Base-by-base conservation (phyloP, 1,139 yeast genomes). In the Taphrina wiesneri region DNA sequence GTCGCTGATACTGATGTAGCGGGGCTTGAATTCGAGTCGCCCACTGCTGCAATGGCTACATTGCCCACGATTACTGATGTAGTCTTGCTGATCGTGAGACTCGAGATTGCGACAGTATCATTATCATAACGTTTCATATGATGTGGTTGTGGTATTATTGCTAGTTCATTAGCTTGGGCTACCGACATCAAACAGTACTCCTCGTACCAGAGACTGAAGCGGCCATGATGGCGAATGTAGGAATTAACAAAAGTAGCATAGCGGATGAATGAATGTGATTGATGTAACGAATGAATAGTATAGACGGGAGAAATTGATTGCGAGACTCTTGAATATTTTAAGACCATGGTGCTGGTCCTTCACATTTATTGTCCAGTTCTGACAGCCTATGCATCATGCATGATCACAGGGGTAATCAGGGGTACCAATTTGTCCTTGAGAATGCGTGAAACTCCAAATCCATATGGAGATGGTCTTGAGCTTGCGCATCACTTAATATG, bases 361-460 rank as follows among this genome's bases (percentile, higher is more conserved):
- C 46, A n/a, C n/a, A 19, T 39, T 17, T 39, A 39, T 13, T 39
- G 45, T 13, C 21, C n/a, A 39, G n/a, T 39, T 5, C 45, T 17
- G 21, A 7, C 6, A 30, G 11, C 34, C 34, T n/a, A 39, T 39
- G 43, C 43, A 39, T 39, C 21, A n/a, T 39, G 43, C 43, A 39
- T n/a, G 43, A 39, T 13, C 7, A 3, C 49, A 45, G 49, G 49
- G 49, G 49, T 45, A 45, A 21, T 2, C 49, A 45, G 28, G 49
- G 49, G 49, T 39, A 39, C 19, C 1, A 39, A 23, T 11, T 45
- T 45, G 49, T 45, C 49, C 49, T 45, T 45, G 49, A 45, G 49
- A 45, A 45, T 45, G 49, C 49, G 26, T 45, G 15, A 21, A 2
- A 11, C 26, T 21, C 11, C 28, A n/a, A 45, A 6, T 11, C 28